Conservation (phyloP, 2,329 filamentous ascomycete genomes). For the Colletotrichum coccodes region DNA sequence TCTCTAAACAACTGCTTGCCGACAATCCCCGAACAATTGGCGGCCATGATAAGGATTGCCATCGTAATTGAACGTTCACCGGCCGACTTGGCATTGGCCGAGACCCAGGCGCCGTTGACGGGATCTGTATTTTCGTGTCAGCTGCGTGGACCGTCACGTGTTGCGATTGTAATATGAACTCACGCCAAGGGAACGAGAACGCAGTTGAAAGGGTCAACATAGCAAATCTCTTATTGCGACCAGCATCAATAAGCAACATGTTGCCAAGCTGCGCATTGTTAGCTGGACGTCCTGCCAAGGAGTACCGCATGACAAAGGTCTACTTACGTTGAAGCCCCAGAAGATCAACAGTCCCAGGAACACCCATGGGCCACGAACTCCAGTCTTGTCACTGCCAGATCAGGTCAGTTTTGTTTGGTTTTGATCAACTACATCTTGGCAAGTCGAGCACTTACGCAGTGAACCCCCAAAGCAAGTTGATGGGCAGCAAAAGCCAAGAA, state of each 20-base stretch:
- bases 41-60: conserved; percentile 45
- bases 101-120: conserved; percentile 44
- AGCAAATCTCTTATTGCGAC: conserved; percentile 36
- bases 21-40: conserved; percentile 43
- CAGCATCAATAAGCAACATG: conserved; percentile 17
- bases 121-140: conserved; percentile 29
- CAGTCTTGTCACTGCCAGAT: conserved; percentile 33
- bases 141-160: background rate
- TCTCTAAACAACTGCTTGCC: conserved; percentile 43
- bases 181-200: conserved; percentile 43
- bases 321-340: conserved; percentile 39
- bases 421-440: background rate
- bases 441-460: conserved; percentile 29
- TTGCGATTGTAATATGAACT: conserved; percentile 20
- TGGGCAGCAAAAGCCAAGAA: conserved; percentile 44
- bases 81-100: conserved; percentile 40
- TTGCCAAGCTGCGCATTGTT: conserved; percentile 27
- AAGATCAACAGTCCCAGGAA: conserved; percentile 40
- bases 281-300: background rate
- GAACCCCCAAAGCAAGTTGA: conserved; percentile 45
- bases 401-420: conserved; percentile 9
- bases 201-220: conserved; percentile 40
- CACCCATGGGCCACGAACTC: conserved; percentile 39
- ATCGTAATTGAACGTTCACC: conserved; percentile 44
- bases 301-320: background rate